Base-by-base conservation (phyloP, 2,329 filamentous ascomycete species). In the Epichloe glyceriae region DNA sequence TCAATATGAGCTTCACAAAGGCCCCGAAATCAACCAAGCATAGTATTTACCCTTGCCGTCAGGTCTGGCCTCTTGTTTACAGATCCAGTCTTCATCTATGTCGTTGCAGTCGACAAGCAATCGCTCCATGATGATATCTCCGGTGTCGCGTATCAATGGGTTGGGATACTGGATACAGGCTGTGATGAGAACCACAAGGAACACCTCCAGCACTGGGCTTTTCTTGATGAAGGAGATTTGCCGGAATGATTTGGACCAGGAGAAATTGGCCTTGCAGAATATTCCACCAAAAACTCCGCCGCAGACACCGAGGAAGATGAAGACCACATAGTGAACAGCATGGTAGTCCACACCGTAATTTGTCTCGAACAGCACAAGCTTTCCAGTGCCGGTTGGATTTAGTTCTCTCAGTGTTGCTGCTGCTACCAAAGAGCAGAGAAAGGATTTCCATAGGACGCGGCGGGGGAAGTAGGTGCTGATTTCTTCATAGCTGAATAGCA, bases 401-500 rank as follows among this genome's bases (percentile, higher is more conserved):
- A 82, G 66, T 3, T 71, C 70, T 57, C 74, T 78, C 20, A 81
- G 65, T 4, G 75, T 68, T 45, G 79, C 71, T 0, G 77, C 77
- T 0, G 77, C 78, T 40, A 70, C 67, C 4, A 80, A 62, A 0
- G 74, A 79, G 61, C 78, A 81, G 20, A 81, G 65, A 54, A 82
- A 81, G 0, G 77, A 74, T 45, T 73, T 65, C 76, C 76, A 81
- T 3, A 82, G 68, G 26, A 64, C 62, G 54, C 75, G 77, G 2
- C 75, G 66, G 0, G 77, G 78, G 49, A 81, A 81, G 53, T 80
- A 79, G 0, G 76, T 80, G 54, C 70, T 74, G 54, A 81, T 79
- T 63, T 81, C 78, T 59, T 78, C 75, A 51, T 80, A 80, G 43
- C 72, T 74, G 60, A 82, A 82, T 4, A 82, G 64, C 0, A 82